These are phyloP conservation scores for Stipa capillata DNA, from an alignment of 176 grass and related monocot species.

Conservation along the genomic window DNA sequence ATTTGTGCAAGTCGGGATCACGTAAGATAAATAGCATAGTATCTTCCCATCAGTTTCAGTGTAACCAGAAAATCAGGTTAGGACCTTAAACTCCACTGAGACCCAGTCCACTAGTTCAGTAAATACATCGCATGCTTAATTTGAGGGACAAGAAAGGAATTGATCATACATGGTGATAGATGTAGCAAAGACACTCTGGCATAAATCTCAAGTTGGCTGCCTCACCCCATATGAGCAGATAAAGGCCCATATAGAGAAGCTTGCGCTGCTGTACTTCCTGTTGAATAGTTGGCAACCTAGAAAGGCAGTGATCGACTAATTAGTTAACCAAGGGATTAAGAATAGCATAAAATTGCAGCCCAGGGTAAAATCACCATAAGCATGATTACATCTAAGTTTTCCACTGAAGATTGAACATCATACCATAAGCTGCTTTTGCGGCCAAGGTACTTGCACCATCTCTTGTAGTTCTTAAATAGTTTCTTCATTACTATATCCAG, in stretches of 20 bases:
- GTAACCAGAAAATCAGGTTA: background rate
- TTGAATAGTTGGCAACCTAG: constrained; percentile 90
- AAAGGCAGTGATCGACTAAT: constrained; percentile 10
- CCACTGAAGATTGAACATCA: background rate
- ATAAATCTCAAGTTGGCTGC: constrained; percentile 94
- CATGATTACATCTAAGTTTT: background rate
- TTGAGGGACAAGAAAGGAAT: background rate
- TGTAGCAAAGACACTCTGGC: constrained; percentile 97
- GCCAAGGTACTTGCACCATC: constrained; percentile 89
- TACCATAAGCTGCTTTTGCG: constrained; percentile 90
- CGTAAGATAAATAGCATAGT: background rate
- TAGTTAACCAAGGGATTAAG: background rate
- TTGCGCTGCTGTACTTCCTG: constrained; percentile 97
- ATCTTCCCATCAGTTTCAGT: background rate
- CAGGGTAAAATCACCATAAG: background rate
- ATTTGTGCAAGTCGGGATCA: background rate
- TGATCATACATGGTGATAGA: constrained; percentile 90
- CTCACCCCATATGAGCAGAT: constrained; percentile 98
- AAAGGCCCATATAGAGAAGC: constrained; percentile 94
- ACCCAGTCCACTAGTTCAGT: background rate
- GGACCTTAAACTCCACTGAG: background rate
- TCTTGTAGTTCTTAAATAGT: constrained; percentile 93
- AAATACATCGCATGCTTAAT: background rate
- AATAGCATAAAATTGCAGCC: background rate
- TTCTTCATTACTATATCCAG: constrained; percentile 76